Conservation (phyloP, 371 early-diverging fungal genomes). For the Hamiltosporidium magnivora region DNA sequence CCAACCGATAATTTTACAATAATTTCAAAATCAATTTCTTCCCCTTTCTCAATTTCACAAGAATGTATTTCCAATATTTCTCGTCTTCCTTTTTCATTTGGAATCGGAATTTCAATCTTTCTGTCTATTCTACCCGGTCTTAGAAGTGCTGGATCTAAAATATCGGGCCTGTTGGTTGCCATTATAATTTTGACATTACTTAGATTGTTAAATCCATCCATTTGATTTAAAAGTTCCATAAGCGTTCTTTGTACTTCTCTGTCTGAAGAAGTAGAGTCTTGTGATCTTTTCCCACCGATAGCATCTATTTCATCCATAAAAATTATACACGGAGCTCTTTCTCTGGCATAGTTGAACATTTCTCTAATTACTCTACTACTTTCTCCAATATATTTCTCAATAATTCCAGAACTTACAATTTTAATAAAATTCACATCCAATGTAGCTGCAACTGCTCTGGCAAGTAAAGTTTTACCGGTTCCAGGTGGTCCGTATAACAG, state of each 20-base stretch:
- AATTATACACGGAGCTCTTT: constrained; percentile 97
- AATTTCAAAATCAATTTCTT: constrained; percentile 88
- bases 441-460: constrained; percentile 87
- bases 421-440: constrained; percentile 87
- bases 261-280: constrained; percentile 94
- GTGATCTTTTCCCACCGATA: constrained; percentile 93
- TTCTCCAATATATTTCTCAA: constrained; percentile 98
- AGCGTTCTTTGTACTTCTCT: constrained; percentile 97
- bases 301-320: constrained; percentile 99
- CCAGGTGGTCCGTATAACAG: constrained; percentile 95
- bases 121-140: constrained; percentile 92
- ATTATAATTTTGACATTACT: constrained; percentile 95
- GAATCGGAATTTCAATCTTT: constrained; percentile 94
- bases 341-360: constrained; percentile 96
- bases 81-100: constrained; percentile 70
- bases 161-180: constrained; percentile 98
- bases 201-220: constrained; percentile 96
- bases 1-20: constrained; percentile 90
- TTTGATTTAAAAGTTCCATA: constrained; percentile 96
- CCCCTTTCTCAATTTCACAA: constrained; percentile 73
- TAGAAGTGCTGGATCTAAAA: constrained; percentile 88
- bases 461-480: constrained; percentile 68
- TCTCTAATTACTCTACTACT: constrained; percentile 84
- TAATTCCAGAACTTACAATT: constrained; percentile 84
- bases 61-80: constrained; percentile 96